Evolutionary conservation across 2,329 filamentous ascomycete genomes (phyloP).

Genomic region (Dothidotthia symphoricarpi): DNA sequence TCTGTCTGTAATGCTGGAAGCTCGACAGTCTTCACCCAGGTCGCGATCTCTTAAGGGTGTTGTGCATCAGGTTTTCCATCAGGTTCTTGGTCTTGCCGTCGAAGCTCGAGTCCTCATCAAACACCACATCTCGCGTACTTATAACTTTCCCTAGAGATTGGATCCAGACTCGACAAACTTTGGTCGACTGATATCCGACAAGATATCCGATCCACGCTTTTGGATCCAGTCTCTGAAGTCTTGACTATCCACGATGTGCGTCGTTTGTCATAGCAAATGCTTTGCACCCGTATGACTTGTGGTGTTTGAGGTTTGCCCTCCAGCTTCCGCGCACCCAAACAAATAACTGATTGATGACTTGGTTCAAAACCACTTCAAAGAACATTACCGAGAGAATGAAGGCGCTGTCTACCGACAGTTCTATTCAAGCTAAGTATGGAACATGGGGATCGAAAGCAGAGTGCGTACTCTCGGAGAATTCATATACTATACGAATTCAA

Average conservation of each 20-base stretch:
- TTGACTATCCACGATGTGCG: not conserved
- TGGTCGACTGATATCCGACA: slow-evolving; percentile 4
- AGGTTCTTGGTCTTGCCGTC: slow-evolving; percentile 6
- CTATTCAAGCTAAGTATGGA: too few relatives aligned
- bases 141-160: slow-evolving; percentile 4
- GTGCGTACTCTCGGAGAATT: too few relatives aligned
- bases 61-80: slow-evolving; percentile 8
- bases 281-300: slow-evolving; percentile 8
- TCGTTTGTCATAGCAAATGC: slow-evolving; percentile 5
- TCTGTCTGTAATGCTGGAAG: not conserved
- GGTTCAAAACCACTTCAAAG: too few relatives aligned
- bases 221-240: slow-evolving; percentile 4
- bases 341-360: too few relatives aligned
- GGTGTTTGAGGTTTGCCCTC: slow-evolving; percentile 3
- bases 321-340: too few relatives aligned
- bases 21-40: slow-evolving; percentile 1
- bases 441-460: too few relatives aligned
- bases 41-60: slow-evolving; percentile 5
- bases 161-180: slow-evolving; percentile 7
- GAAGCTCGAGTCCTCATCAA: slow-evolving; percentile 7
- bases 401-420: too few relatives aligned
- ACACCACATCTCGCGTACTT: slow-evolving; percentile 4
- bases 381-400: too few relatives aligned
- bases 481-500: too few relatives aligned
- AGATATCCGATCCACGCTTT: slow-evolving; percentile 3